Conservation (phyloP, 2,329 filamentous ascomycete species). For the Penicillium olsonii region DNA sequence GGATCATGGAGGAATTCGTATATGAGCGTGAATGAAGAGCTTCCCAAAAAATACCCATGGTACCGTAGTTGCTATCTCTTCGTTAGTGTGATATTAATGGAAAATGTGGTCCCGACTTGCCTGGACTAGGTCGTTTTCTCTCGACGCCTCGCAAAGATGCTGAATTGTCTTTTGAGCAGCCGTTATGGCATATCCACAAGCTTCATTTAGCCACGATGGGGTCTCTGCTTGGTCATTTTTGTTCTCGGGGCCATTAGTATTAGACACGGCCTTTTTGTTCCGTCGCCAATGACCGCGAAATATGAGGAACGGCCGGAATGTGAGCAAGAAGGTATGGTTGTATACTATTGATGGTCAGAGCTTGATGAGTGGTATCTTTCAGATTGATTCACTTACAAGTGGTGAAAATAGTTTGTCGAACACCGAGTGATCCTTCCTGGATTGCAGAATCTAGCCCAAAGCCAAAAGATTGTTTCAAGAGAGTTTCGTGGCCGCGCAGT, state of each 20-base stretch:
- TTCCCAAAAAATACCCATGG: constrained; percentile 48
- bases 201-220: constrained; percentile 46
- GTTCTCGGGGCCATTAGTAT: not conserved
- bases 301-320: constrained; percentile 49
- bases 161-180: constrained; percentile 46
- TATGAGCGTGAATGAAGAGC: constrained; percentile 44
- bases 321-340: constrained; percentile 46
- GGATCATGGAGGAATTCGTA: constrained; percentile 48
- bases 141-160: constrained; percentile 43
- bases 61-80: constrained; percentile 45
- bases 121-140: constrained; percentile 43
- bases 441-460: constrained; percentile 39
- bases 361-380: rapidly evolving
- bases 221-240: constrained; percentile 26
- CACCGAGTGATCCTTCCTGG: constrained; percentile 42
- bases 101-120: constrained; percentile 23
- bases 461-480: constrained; percentile 31
- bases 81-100: too few relatives aligned
- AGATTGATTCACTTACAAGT: constrained; percentile 35
- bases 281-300: constrained; percentile 46
- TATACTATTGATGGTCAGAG: constrained; percentile 39
- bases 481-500: constrained; percentile 28
- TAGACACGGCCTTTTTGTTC: constrained; percentile 25
- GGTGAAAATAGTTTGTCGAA: constrained; percentile 44
- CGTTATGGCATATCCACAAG: constrained; percentile 46